Evolutionary conservation across 768 basidiomycete genomes (phyloP).

Genomic region (Serpula lacrymans): DNA sequence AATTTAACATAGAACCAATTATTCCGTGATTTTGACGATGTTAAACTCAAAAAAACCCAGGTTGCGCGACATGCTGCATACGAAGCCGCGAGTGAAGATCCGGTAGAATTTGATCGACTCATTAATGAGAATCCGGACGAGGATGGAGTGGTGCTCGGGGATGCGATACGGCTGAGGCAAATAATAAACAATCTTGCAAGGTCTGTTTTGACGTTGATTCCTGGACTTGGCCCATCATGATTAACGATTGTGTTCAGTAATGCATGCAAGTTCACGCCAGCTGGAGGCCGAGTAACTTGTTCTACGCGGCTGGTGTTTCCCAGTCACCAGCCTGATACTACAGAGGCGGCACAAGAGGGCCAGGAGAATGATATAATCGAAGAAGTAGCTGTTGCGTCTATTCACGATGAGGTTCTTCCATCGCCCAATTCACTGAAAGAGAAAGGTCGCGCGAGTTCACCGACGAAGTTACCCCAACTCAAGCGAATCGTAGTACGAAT

Average conservation of each 20-base stretch:
- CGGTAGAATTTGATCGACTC: conserved; percentile 4
- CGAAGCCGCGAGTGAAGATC: conserved; percentile 52
- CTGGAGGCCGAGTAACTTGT: conserved; percentile 65
- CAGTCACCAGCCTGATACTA: conserved; percentile 13
- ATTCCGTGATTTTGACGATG: not conserved
- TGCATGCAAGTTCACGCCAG: conserved; percentile 76
- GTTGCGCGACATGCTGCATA: conserved; percentile 58
- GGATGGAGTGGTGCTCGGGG: conserved; percentile 74
- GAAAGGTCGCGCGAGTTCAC: not conserved
- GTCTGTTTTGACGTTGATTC: conserved; percentile 25
- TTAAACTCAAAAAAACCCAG: conserved; percentile 26
- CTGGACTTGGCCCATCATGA: not conserved
- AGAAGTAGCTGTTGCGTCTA: conserved; percentile 22
- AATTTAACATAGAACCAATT: not conserved
- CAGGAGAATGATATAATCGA: conserved; percentile 15
- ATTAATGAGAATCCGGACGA: conserved; percentile 40
- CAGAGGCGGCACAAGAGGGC: conserved; percentile 1
- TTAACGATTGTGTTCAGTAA: conserved; percentile 41
- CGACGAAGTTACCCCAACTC: conserved; percentile 25
- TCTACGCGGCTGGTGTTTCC: conserved; percentile 57
- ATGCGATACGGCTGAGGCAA: conserved; percentile 79
- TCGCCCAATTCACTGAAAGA: not conserved
- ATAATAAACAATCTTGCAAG: conserved; percentile 83
- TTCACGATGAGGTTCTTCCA: conserved; percentile 28
- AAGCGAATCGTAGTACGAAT: conserved; percentile 80